A percentile compares a stretch with the other conserved stretches of the same genome.
Conservation (phyloP, 2,329 filamentous ascomycete genomes). For the Chaetomiaceae sp. region DNA sequence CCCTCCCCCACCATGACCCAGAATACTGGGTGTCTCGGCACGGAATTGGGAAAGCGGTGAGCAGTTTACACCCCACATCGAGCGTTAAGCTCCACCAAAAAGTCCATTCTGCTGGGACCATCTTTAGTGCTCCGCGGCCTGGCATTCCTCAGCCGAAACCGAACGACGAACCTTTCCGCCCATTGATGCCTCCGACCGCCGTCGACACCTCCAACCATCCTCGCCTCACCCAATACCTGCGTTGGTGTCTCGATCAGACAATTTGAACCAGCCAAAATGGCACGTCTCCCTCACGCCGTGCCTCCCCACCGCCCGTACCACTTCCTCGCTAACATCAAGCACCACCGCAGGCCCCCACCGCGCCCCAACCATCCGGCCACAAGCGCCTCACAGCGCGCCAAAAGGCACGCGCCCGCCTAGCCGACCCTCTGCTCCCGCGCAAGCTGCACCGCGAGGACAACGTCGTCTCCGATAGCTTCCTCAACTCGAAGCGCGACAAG, state of each 20-base stretch:
- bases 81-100: conserved; percentile 21
- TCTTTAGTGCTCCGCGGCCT: background rate
- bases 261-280: too few species aligned
- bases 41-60: conserved; percentile 1
- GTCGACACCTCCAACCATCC: too few species aligned
- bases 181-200: too few species aligned
- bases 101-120: conserved; percentile 19
- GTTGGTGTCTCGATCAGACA: too few species aligned
- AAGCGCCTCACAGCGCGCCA: conserved; percentile 53
- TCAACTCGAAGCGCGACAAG: conserved; percentile 75
- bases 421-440: conserved; percentile 45
- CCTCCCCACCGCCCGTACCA: background rate
- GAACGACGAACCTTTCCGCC: too few species aligned
- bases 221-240: too few species aligned
- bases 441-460: conserved; percentile 48
- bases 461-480: conserved; percentile 51
- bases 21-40: conserved; percentile 10
- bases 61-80: background rate
- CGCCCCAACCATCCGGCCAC: conserved; percentile 30
- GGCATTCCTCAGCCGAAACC: too few species aligned
- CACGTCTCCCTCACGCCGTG: background rate
- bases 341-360: conserved; percentile 23
- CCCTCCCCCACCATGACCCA: conserved; percentile 16
- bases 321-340: background rate
- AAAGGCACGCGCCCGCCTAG: conserved; percentile 47